These are phyloP conservation scores for Euphorbia lathyris DNA, from an alignment of 345 rosid genomes.

Conservation along the genomic window DNA sequence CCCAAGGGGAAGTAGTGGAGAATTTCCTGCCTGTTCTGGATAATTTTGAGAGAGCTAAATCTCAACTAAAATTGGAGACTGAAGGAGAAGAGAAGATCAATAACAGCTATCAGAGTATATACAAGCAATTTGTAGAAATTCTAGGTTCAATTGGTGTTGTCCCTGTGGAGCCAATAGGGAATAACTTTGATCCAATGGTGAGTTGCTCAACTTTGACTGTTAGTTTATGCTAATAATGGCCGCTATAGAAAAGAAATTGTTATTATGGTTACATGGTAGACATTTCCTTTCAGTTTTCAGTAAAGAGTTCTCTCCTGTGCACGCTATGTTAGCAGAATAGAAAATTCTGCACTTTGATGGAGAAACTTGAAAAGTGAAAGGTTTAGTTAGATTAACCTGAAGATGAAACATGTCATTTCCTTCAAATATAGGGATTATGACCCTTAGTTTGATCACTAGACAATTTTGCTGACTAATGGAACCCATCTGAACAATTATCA, in stretches of 20 bases:
- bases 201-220: constrained; percentile 36
- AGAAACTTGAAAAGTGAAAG: not conserved
- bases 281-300: too few relatives aligned
- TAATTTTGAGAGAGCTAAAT: constrained; percentile 93
- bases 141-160: constrained; percentile 71
- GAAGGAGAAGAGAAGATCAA: constrained; percentile 92
- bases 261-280: too few relatives aligned
- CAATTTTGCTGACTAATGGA: not conserved
- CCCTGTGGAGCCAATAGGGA: constrained; percentile 76
- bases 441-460: not conserved
- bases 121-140: constrained; percentile 84
- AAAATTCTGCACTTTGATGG: not conserved
- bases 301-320: not conserved
- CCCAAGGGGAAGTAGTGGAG: constrained; percentile 94
- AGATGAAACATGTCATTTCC: not conserved
- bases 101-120: constrained; percentile 89
- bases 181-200: constrained; percentile 92
- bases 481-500: not conserved
- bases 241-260: too few relatives aligned
- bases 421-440: not conserved
- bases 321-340: not conserved
- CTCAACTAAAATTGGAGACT: constrained; percentile 73
- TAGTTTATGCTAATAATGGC: constrained; percentile 1
- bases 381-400: not conserved
- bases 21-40: constrained; percentile 73